These are phyloP conservation scores for Sophora flavescens DNA, from an alignment of 306 rosid species.

Conservation along the genomic window DNA sequence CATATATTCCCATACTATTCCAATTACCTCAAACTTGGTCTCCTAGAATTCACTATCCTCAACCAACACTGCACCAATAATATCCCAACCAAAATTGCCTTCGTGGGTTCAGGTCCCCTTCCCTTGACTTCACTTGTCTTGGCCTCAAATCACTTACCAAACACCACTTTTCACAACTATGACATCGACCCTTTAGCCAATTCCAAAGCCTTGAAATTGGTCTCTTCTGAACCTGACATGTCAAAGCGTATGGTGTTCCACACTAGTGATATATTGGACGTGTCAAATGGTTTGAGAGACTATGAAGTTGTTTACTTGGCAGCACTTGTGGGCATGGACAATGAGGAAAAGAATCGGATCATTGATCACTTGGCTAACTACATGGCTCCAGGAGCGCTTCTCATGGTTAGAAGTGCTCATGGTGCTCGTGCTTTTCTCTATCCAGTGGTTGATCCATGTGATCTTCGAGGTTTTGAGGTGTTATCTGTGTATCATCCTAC, in stretches of 20 bases:
- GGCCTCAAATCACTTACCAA: constrained; percentile 71
- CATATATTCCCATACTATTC: constrained; percentile 77
- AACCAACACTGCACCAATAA: constrained; percentile 50
- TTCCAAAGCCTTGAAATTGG: constrained; percentile 64
- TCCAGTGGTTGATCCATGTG: constrained; percentile 76
- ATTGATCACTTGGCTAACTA: constrained; percentile 68
- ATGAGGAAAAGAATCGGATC: constrained; percentile 61
- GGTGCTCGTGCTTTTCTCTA: constrained; percentile 89
- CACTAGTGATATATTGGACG: constrained; percentile 71
- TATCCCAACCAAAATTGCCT: constrained; percentile 62
- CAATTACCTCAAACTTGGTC: constrained; percentile 80
- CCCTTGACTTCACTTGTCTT: constrained; percentile 84
- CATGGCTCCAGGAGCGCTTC: constrained; percentile 76
- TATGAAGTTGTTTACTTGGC: constrained; percentile 86
- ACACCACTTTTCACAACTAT: constrained; percentile 75
- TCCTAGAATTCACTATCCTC: constrained; percentile 74
- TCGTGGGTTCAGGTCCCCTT: constrained; percentile 89
- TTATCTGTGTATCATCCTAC: constrained; percentile 82
- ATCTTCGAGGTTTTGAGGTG: constrained; percentile 76
- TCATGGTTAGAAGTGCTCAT: constrained; percentile 88
- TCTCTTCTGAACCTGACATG: constrained; percentile 66
- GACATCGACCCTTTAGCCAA: constrained; percentile 77
- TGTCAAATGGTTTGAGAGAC: constrained; percentile 51
- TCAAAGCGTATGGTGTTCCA: constrained; percentile 74
- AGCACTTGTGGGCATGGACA: constrained; percentile 87